These are phyloP conservation scores for Populus hybrid DNA, from an alignment of 441 rosid genomes.

Conservation along the genomic window DNA sequence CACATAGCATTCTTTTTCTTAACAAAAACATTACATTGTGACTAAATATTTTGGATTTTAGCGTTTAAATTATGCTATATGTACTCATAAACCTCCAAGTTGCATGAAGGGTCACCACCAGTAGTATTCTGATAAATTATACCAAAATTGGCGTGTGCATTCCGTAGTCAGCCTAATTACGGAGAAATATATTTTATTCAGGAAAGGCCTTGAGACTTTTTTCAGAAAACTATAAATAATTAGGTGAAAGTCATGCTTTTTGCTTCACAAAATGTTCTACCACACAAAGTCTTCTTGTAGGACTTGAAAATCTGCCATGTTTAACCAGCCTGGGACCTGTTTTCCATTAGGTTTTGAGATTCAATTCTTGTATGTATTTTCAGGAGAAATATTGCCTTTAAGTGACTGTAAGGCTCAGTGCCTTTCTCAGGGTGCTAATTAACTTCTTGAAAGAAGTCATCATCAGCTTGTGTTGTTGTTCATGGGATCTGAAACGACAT, in stretches of 20 bases:
- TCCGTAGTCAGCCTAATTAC: background rate
- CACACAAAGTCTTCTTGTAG: background rate
- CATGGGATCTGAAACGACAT: background rate
- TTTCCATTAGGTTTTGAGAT: background rate
- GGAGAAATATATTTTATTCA: background rate
- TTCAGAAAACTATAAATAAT: too few relatives aligned
- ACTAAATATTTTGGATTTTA: too few relatives aligned
- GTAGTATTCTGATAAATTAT: too few relatives aligned
- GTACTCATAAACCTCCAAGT: background rate
- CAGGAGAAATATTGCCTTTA: background rate
- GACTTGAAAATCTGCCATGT: background rate
- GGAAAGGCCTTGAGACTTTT: too few relatives aligned
- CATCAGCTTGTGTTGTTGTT: background rate
- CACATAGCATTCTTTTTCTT: background rate
- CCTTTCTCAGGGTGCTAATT: background rate
- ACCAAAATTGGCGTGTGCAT: too few relatives aligned
- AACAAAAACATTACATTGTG: background rate
- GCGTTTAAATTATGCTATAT: background rate
- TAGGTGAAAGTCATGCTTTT: too few relatives aligned
- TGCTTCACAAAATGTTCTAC: background rate
- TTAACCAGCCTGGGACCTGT: background rate
- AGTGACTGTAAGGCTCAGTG: background rate
- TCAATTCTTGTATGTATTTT: background rate
- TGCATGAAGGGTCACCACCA: background rate
- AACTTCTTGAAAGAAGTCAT: background rate